These are phyloP conservation scores for Trypanosoma lewisi DNA, from an alignment of 208 protist genomes.

Conservation along the genomic window DNA sequence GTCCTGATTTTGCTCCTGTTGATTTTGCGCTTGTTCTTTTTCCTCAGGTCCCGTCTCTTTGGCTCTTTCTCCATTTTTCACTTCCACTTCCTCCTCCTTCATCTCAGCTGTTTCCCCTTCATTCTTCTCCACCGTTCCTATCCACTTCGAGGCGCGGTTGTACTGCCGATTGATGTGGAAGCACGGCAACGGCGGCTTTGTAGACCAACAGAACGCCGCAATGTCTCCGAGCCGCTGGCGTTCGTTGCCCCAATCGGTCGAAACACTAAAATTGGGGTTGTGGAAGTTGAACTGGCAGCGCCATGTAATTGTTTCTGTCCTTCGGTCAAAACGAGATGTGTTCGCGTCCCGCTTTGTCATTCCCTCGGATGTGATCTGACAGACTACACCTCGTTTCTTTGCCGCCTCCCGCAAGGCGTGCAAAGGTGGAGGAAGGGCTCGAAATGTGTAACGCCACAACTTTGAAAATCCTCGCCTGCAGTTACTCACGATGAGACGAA, in stretches of 20 bases:
- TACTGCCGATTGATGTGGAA: slow-evolving; percentile 81
- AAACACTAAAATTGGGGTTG: slow-evolving; percentile 40
- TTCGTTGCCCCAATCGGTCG: slow-evolving; percentile 80
- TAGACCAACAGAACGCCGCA: slow-evolving; percentile 68
- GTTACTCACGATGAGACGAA: slow-evolving; percentile 63
- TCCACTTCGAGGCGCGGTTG: slow-evolving; percentile 65
- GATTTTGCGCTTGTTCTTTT: neutral
- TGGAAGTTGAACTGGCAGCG: slow-evolving; percentile 79
- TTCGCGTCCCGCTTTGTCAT: slow-evolving; percentile 82
- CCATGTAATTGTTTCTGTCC: slow-evolving; percentile 79
- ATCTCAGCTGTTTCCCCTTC: neutral
- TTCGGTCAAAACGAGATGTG: slow-evolving; percentile 68
- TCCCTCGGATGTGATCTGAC: slow-evolving; percentile 85
- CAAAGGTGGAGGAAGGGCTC: slow-evolving; percentile 65
- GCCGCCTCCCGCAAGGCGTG: slow-evolving; percentile 75
- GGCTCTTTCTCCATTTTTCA: slow-evolving; percentile 25
- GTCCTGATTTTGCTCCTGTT: neutral
- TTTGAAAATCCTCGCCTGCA: slow-evolving; percentile 60
- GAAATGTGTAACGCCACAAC: slow-evolving; percentile 58
- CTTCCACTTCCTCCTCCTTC: slow-evolving; percentile 4
- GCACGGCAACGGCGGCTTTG: slow-evolving; percentile 63
- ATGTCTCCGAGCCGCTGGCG: slow-evolving; percentile 69
- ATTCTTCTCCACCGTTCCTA: slow-evolving; percentile 17
- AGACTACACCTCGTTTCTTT: slow-evolving; percentile 75
- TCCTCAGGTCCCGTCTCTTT: neutral